A percentile compares a stretch with the other conserved stretches of the same genome.
Evolutionary conservation across 495 filamentous ascomycete genomes (phyloP).

Genomic region (Tuber aestivum): DNA sequence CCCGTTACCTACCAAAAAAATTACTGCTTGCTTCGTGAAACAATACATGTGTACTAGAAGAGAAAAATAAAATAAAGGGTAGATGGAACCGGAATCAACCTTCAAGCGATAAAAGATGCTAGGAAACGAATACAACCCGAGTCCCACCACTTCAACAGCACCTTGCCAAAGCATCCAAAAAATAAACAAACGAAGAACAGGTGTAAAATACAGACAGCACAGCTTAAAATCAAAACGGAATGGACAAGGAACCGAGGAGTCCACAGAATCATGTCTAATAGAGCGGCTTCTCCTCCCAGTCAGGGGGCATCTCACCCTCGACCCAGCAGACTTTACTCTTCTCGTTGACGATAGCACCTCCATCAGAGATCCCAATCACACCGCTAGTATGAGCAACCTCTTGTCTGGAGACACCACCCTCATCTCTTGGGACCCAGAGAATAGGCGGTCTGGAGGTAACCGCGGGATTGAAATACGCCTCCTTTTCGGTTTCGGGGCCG

Average conservation of each 20-base stretch:
- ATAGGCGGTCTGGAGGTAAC: slow-evolving; percentile 60
- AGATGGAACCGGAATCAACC: neutral
- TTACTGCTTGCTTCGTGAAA: neutral
- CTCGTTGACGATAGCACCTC: slow-evolving; percentile 72
- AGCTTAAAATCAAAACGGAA: neutral
- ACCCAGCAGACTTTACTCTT: slow-evolving; percentile 76
- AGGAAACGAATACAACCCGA: neutral
- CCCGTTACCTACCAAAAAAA: neutral
- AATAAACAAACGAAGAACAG: neutral
- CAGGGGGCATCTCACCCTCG: slow-evolving; percentile 63
- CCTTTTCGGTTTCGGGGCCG: slow-evolving; percentile 53
- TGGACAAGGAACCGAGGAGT: neutral
- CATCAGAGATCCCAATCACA: slow-evolving; percentile 75
- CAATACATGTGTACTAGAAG: slow-evolving; percentile 5
- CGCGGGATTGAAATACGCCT: slow-evolving; percentile 74
- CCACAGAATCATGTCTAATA: slow-evolving; percentile 43
- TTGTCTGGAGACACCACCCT: slow-evolving; percentile 66
- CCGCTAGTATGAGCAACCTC: slow-evolving; percentile 66
- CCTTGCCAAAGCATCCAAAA: neutral
- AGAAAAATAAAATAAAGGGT: neutral
- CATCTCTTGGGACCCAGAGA: slow-evolving; percentile 79
- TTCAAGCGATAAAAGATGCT: neutral
- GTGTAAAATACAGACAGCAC: neutral
- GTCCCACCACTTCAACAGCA: neutral
- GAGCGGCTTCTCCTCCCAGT: slow-evolving; percentile 65